phyloP scores from a whole-genome alignment of 345 rosid genomes.

The Brassica incana region DNA sequence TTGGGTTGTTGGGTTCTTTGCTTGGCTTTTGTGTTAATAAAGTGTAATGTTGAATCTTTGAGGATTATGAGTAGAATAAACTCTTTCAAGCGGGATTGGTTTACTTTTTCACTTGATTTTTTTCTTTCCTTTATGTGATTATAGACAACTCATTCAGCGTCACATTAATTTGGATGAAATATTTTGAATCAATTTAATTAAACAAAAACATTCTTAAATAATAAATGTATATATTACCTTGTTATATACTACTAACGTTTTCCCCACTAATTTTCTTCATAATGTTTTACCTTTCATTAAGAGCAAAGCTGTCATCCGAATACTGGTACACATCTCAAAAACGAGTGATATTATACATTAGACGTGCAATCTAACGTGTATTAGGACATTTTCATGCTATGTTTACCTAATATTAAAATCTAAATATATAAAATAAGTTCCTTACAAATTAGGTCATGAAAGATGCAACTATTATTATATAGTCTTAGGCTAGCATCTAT shows the following conservation, averaged over 20 bases:
- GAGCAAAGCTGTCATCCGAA: neutral
- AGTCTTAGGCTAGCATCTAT: neutral
- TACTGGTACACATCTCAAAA: neutral
- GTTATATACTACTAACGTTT: neutral
- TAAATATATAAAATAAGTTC: neutral
- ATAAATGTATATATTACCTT: too few relatives aligned
- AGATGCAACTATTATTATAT: neutral
- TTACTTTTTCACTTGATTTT: neutral
- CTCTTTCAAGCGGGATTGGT: constrained; percentile 15
- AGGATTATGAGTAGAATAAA: constrained; percentile 10
- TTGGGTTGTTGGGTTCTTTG: constrained; percentile 45
- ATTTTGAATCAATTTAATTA: too few relatives aligned
- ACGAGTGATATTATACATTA: neutral
- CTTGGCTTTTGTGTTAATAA: constrained; percentile 35
- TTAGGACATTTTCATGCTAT: neutral
- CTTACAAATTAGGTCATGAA: neutral
- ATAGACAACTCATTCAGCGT: too few relatives aligned
- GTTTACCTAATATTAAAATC: neutral
- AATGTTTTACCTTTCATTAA: neutral
- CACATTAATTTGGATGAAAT: too few relatives aligned
- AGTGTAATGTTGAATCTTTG: neutral
- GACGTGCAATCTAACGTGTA: neutral
- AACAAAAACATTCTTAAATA: too few relatives aligned
- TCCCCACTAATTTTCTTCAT: neutral
- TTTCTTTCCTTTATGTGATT: too few relatives aligned